Evolutionary conservation across 2,329 filamentous ascomycete species (phyloP).

Genomic region (Sporothrix euskadiensis): DNA sequence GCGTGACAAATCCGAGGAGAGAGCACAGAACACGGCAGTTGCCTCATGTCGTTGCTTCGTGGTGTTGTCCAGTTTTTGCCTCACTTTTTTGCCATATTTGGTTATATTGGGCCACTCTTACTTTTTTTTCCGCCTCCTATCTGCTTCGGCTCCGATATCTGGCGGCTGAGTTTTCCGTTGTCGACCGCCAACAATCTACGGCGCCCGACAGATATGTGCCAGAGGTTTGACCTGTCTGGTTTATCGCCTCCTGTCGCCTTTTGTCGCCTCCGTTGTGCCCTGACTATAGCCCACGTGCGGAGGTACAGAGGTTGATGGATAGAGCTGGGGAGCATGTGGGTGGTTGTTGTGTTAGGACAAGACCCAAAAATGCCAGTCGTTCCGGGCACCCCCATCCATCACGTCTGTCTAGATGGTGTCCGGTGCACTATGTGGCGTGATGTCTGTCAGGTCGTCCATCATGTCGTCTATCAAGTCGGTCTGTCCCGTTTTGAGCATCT

Average conservation of each 20-base stretch:
- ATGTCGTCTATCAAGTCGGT: neutral
- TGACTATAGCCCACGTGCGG: neutral
- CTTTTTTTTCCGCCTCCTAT: neutral
- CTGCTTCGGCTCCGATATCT: neutral
- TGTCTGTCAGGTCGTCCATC: neutral
- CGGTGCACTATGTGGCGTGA: neutral
- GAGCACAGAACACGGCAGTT: neutral
- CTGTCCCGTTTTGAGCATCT: neutral
- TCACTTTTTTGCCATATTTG: neutral
- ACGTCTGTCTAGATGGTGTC: neutral
- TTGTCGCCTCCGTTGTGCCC: neutral
- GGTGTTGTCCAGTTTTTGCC: neutral
- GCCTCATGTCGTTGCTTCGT: neutral
- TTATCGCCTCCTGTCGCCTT: neutral
- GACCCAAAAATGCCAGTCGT: neutral
- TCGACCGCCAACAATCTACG: neutral
- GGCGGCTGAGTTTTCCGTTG: neutral
- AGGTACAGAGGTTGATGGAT: neutral
- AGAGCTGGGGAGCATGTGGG: neutral
- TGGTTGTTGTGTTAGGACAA: neutral
- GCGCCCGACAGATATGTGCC: slow-evolving; percentile 2
- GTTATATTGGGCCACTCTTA: neutral
- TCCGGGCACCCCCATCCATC: neutral
- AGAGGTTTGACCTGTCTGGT: neutral
- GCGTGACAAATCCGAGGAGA: neutral